These are phyloP conservation scores for Colletotrichum tropicale DNA, from an alignment of 2,329 filamentous ascomycete species.

Conservation along the genomic window DNA sequence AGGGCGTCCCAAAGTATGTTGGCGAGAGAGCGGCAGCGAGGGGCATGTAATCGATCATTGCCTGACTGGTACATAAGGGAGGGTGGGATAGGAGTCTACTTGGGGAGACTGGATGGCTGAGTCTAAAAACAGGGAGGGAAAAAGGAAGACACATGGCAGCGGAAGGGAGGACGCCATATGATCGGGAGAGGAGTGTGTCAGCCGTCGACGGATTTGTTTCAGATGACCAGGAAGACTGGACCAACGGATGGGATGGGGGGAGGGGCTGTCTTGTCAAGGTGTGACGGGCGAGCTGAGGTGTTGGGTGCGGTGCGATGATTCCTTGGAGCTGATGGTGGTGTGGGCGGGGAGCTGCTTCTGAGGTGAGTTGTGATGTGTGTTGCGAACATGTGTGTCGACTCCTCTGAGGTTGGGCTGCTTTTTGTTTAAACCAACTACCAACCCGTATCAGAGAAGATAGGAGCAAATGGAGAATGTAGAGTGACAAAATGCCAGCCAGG, in stretches of 20 bases:
- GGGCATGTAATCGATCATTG: background rate
- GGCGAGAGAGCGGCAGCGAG: background rate
- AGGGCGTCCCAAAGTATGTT: background rate
- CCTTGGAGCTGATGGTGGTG: background rate
- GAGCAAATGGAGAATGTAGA: background rate
- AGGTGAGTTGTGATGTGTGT: background rate
- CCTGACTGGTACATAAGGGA: background rate
- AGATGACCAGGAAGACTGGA: slow-evolving; percentile 16
- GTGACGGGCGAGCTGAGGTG: background rate
- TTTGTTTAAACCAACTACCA: background rate
- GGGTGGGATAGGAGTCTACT: background rate
- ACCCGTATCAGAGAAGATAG: background rate
- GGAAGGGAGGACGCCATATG: background rate
- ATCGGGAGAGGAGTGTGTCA: slow-evolving; percentile 12
- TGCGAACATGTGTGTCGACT: background rate
- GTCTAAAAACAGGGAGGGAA: background rate
- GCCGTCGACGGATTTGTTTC: slow-evolving; percentile 17
- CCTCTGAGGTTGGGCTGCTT: background rate
- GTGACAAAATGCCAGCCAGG: background rate
- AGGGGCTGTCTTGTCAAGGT: background rate
- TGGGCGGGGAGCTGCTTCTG: background rate
- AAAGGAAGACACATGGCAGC: background rate
- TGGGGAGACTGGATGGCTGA: background rate
- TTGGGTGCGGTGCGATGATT: background rate
- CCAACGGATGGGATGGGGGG: background rate